Percentiles rank a stretch among this genome's conserved stretches.
Conservation (phyloP, 2,329 filamentous ascomycete genomes). For the Botrytis medusae region DNA sequence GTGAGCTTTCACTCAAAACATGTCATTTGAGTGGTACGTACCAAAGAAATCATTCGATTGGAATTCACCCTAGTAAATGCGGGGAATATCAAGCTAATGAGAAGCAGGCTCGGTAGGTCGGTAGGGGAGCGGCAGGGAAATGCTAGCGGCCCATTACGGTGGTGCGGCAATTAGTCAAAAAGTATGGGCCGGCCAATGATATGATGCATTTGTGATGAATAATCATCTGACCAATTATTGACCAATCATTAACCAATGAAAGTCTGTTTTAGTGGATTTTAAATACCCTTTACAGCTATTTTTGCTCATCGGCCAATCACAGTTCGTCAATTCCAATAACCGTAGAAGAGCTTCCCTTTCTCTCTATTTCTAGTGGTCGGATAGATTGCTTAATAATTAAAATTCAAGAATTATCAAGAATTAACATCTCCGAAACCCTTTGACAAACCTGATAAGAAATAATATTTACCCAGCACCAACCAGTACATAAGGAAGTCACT, state of each 20-base stretch:
- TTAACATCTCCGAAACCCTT: constrained; percentile 8
- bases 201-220: accelerated
- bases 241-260: not conserved
- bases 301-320: not conserved
- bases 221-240: not conserved
- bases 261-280: no score
- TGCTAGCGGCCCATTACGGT: constrained; percentile 2
- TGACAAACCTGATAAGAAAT: constrained; percentile 12
- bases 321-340: no score
- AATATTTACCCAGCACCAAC: not conserved
- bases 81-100: constrained; percentile 4
- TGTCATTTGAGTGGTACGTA: not conserved
- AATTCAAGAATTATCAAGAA: constrained; percentile 22
- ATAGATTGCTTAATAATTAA: constrained; percentile 5
- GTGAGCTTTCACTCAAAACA: not conserved
- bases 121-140: not conserved
- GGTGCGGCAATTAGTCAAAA: not conserved
- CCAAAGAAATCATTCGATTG: constrained; percentile 5
- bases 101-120: not conserved
- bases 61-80: constrained; percentile 9
- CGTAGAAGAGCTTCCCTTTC: not conserved
- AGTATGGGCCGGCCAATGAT: not conserved
- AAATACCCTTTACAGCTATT: not conserved
- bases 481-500: not conserved
- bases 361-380: not conserved